These are phyloP conservation scores for Eudorina sp. DNA, from an alignment of 139 green algal genomes.

Conservation along the genomic window DNA sequence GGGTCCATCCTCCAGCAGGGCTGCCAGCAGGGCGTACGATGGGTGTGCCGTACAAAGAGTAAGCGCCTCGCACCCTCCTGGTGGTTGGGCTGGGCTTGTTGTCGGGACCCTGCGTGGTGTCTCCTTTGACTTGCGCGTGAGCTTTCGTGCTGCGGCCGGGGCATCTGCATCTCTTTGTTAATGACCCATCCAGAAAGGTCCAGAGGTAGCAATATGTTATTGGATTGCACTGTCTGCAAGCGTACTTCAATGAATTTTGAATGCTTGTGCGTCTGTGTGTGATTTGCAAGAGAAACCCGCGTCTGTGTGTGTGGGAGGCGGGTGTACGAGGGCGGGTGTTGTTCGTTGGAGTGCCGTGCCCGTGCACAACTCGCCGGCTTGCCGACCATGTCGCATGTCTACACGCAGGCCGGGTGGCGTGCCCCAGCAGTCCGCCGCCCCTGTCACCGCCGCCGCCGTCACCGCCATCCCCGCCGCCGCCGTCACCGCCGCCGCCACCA, in stretches of 20 bases:
- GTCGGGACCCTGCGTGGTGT: not conserved
- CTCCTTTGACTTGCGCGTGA: not conserved
- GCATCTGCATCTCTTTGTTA: not conserved
- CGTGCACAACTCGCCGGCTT: not conserved
- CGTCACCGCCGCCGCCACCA: not conserved
- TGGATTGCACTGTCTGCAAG: too few species aligned
- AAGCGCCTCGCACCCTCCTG: not conserved
- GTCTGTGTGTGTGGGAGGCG: not conserved
- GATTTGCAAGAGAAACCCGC: not conserved
- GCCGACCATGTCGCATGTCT: not conserved
- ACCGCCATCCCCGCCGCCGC: not conserved
- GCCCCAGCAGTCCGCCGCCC: not conserved
- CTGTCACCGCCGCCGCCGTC: not conserved
- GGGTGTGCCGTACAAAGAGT: slow-evolving; percentile 3
- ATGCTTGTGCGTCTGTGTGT: too few species aligned
- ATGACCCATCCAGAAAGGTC: not conserved
- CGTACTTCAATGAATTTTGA: too few species aligned
- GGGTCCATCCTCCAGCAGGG: not conserved
- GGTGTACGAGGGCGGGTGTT: not conserved
- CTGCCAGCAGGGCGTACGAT: not conserved
- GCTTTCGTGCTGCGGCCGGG: not conserved
- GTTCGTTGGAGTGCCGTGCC: not conserved
- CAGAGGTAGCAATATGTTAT: not conserved
- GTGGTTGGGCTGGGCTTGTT: not conserved
- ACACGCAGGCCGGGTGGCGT: not conserved